These are phyloP conservation scores for Mycena polygramma DNA, from an alignment of 768 basidiomycete genomes.

Conservation along the genomic window DNA sequence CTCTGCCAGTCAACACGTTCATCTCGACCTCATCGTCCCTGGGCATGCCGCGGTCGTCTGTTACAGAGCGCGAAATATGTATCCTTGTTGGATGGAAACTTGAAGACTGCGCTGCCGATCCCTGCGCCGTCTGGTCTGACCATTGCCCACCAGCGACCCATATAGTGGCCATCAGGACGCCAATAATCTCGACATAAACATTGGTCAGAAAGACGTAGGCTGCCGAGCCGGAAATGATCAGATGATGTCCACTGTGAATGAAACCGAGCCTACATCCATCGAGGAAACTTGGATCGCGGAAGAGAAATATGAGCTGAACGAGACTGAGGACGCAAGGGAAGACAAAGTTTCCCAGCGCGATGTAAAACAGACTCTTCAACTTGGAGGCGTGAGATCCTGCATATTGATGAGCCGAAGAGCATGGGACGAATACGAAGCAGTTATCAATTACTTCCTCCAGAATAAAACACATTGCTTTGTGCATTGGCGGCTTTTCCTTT, in stretches of 20 bases:
- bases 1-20: too few species aligned
- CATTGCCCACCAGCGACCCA: not conserved
- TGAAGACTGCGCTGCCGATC: not conserved
- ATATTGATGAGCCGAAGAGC: too few species aligned
- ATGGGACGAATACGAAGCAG: too few species aligned
- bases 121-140: not conserved
- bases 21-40: not conserved
- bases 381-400: not conserved
- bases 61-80: not conserved
- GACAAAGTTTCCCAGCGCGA: not conserved
- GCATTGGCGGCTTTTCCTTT: not conserved
- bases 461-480: not conserved
- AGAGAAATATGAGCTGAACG: not conserved
- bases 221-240: not conserved
- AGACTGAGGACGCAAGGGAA: not conserved
- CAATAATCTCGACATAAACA: slow-evolving; percentile 2
- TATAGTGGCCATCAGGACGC: not conserved
- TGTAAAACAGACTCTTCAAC: not conserved
- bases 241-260: too few species aligned
- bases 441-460: too few species aligned
- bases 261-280: not conserved
- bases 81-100: not conserved
- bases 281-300: not conserved
- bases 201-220: slow-evolving; percentile 8
- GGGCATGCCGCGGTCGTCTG: not conserved